Evolutionary conservation across 192 early-diverging fungal species (phyloP).

Genomic region (Haplosporangium gracile): DNA sequence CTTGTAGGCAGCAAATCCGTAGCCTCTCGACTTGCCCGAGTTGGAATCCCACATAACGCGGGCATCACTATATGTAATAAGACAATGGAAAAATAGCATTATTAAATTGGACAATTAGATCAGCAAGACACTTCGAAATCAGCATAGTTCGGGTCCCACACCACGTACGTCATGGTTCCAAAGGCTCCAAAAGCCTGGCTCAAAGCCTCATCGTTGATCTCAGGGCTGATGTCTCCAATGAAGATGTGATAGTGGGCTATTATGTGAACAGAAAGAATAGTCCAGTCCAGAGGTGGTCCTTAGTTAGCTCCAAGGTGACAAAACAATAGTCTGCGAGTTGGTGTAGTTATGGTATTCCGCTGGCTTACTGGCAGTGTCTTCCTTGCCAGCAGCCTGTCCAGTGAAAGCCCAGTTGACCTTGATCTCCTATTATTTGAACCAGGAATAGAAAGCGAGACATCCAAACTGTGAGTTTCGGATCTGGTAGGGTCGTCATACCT

Average conservation of each 20-base stretch:
- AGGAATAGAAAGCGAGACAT: constrained; percentile 1
- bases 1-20: constrained; percentile 92
- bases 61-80: constrained; percentile 72
- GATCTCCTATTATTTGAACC: constrained; percentile 63
- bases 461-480: background rate
- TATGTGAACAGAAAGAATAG: constrained; percentile 12
- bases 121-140: no score
- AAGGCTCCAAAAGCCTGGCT: constrained; percentile 82
- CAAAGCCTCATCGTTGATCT: constrained; percentile 87
- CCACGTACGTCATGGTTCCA: constrained; percentile 80
- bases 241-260: constrained; percentile 88
- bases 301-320: background rate
- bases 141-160: background rate
- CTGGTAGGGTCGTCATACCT: background rate
- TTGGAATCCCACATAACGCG: constrained; percentile 94
- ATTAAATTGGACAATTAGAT: background rate
- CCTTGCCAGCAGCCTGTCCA: constrained; percentile 64
- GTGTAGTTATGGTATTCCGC: background rate
- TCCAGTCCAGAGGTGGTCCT: constrained; percentile 35
- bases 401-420: constrained; percentile 79
- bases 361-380: constrained; percentile 73
- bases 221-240: constrained; percentile 93
- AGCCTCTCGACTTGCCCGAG: constrained; percentile 92
- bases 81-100: background rate
- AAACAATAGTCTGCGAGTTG: background rate